A percentile compares a stretch with the other conserved stretches of the same genome.
These are phyloP conservation scores for Echites panduratus DNA, from an alignment of 257 asterid species.

Conservation along the genomic window DNA sequence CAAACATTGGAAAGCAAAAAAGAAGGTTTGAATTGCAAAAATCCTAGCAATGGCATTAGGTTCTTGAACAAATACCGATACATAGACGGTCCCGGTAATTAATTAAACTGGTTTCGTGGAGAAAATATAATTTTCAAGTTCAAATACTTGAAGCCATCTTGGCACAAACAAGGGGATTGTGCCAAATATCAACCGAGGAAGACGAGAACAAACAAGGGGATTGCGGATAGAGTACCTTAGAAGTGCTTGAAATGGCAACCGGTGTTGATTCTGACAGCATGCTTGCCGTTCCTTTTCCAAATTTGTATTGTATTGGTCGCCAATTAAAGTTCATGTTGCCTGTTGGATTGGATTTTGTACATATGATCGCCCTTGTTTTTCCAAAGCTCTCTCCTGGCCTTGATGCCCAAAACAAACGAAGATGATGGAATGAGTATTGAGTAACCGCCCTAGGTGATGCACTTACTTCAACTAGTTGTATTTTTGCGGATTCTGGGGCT, in stretches of 20 bases:
- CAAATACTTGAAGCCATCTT: background rate
- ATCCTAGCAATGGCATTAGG: background rate
- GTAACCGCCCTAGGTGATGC: no score
- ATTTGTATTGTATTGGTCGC: background rate
- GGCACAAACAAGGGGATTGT: background rate
- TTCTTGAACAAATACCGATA: background rate
- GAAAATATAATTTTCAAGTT: background rate
- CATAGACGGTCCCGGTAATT: background rate
- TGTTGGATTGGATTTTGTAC: no score
- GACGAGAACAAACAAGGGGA: background rate
- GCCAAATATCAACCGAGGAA: background rate
- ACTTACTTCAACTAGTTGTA: no score
- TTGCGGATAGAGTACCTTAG: constrained; percentile 2
- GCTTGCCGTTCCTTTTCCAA: background rate
- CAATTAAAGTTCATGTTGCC: background rate
- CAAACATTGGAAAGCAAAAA: background rate
- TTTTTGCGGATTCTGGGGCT: no score
- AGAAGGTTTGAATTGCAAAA: background rate
- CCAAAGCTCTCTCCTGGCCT: no score
- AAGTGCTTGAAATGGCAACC: background rate
- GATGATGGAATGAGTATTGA: no score
- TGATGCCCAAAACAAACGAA: no score
- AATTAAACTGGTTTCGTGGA: background rate
- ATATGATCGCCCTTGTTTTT: no score
- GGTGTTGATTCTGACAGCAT: constrained; percentile 1